Evolutionary conservation across 169 alveolate genomes (phyloP).

Genomic region (Plasmodium berghei): DNA sequence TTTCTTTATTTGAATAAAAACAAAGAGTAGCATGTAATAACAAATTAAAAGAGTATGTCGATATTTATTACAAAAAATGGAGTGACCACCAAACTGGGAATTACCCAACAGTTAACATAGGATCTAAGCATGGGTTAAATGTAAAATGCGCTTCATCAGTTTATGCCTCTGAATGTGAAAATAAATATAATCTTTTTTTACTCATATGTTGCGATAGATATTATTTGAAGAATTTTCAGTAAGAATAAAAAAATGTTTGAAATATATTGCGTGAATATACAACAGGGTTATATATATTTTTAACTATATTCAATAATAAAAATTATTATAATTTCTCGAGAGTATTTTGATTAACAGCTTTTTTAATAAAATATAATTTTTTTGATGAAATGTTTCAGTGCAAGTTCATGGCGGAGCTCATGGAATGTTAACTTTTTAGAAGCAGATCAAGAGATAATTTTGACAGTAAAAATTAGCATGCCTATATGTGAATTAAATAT

Average conservation of each 20-base stretch:
- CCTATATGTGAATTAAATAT: not conserved
- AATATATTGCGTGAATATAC: not conserved
- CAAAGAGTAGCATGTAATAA: conserved; percentile 29
- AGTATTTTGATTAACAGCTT: too few species aligned
- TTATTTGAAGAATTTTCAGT: conserved; percentile 69
- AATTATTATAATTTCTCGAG: too few species aligned
- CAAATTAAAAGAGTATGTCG: conserved; percentile 36
- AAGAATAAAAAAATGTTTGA: conserved; percentile 12
- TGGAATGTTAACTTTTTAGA: conserved; percentile 58
- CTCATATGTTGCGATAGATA: conserved; percentile 65
- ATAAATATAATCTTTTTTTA: conserved; percentile 27
- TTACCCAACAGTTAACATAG: conserved; percentile 57
- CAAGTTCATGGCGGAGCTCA: conserved; percentile 74
- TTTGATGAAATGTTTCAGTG: conserved; percentile 8
- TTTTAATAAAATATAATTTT: not conserved
- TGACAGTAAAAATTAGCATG: conserved; percentile 10
- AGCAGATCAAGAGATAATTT: conserved; percentile 19
- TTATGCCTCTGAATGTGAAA: conserved; percentile 39
- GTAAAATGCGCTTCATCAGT: conserved; percentile 51
- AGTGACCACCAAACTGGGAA: conserved; percentile 39
- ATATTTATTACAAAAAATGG: conserved; percentile 43
- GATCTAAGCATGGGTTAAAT: conserved; percentile 34
- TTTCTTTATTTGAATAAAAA: conserved; percentile 5
- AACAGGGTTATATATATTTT: not conserved
- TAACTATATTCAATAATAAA: not conserved